These are phyloP conservation scores for Fomitopsis serialis DNA, from an alignment of 768 basidiomycete species.

Conservation along the genomic window DNA sequence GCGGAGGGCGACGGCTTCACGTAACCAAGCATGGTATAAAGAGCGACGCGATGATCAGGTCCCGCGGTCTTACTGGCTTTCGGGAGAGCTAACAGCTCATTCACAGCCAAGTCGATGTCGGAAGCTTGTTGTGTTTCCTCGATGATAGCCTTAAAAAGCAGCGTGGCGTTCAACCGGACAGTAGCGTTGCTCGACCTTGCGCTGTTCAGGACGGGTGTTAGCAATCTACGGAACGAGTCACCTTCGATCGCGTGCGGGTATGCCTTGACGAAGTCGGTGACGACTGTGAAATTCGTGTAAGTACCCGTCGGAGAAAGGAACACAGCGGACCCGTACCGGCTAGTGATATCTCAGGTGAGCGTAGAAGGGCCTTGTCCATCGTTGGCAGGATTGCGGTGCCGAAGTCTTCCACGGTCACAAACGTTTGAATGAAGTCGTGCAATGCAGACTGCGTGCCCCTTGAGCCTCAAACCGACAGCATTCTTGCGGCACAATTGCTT, in stretches of 20 bases:
- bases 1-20: slow-evolving; percentile 49
- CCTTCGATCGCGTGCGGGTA: slow-evolving; percentile 46
- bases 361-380: slow-evolving; percentile 75
- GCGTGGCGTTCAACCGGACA: slow-evolving; percentile 51
- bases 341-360: slow-evolving; percentile 77
- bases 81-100: slow-evolving; percentile 69
- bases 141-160: slow-evolving; percentile 49
- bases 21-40: slow-evolving; percentile 72
- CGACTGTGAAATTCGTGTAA: slow-evolving; percentile 30
- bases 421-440: slow-evolving; percentile 54
- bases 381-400: slow-evolving; percentile 53
- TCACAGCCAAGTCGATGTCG: slow-evolving; percentile 41
- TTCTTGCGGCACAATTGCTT: slow-evolving; percentile 12
- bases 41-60: slow-evolving; percentile 74
- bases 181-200: slow-evolving; percentile 68
- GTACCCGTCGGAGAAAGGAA: slow-evolving; percentile 1
- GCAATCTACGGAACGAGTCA: slow-evolving; percentile 45
- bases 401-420: slow-evolving; percentile 48
- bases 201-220: slow-evolving; percentile 56
- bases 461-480: background rate
- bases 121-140: slow-evolving; percentile 29
- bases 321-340: slow-evolving; percentile 37
- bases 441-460: slow-evolving; percentile 39
- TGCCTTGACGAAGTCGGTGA: slow-evolving; percentile 51
- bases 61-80: slow-evolving; percentile 83